Evolutionary conservation across 2,329 filamentous ascomycete species (phyloP), one percentile per base, ranked within the genome.

Genomic region (Pseudonectria buxi): DNA sequence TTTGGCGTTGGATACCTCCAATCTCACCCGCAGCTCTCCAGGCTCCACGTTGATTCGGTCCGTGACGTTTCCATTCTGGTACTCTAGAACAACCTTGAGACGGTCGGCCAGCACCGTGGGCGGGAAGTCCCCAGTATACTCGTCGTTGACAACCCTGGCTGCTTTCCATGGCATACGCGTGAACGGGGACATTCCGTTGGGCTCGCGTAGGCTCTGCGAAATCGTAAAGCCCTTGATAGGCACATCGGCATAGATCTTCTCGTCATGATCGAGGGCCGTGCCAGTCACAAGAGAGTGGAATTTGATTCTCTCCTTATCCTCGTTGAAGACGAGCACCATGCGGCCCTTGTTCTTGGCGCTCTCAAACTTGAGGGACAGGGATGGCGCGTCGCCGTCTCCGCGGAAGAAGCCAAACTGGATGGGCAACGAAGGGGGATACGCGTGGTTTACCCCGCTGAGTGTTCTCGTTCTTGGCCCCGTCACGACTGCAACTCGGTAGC

Each of bases 1-100:
- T 32, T 76, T 77, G 14, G 71, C 69, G 35, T 77, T 72, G 36
- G 71, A 68, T 24, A 82, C 73, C 45, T 83, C 77, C 24, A 87
- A 65, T 22, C 76, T 71, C 32, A 88, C 57, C 49, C 77, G 76
- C 47, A 87, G 57, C 59, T 87, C 83, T n/a, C 83, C 83, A 10
- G 81, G 81, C 2, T 72, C 81, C 50, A 94, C 70, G 48, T 94
- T 94, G 53, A 95, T 71, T 26, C 88, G 77, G 61, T 95, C 89
- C 2, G 85, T 86, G 12, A 94, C 68, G 28, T 81, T 86, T 32
- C 87, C 86, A 46, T 81, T 78, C 41, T 83, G 76, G 45, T 83
- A 86, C 38, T 87, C 80, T 24, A 86, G 70, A 35, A 94, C 73
- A 13, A 94, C 71, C 18, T 87, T 77, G 42, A 95, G 64, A 47